These are phyloP conservation scores for Scutellaria minor DNA, from an alignment of 257 asterid genomes.

Conservation along the genomic window DNA sequence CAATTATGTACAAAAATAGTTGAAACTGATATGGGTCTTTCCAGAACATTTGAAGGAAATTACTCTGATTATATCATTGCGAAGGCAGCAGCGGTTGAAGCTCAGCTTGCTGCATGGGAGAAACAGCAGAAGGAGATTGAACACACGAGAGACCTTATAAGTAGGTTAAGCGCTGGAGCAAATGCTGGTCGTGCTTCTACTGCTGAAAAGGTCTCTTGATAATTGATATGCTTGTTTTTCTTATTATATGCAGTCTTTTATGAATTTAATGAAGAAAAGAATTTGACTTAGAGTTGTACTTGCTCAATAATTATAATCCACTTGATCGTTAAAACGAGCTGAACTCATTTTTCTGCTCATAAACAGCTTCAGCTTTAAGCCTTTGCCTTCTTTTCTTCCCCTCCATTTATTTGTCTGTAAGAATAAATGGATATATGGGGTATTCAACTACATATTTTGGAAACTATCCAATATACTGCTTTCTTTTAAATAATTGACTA, in stretches of 20 bases:
- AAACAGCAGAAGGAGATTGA: conserved; percentile 97
- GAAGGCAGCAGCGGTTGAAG: conserved; percentile 80
- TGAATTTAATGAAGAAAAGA: background rate
- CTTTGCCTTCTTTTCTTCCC: background rate
- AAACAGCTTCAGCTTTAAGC: background rate
- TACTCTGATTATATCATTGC: conserved; percentile 78
- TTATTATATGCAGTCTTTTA: background rate
- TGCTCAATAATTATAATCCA: background rate
- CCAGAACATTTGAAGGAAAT: conserved; percentile 82
- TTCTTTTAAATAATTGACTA: background rate
- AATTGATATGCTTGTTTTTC: background rate
- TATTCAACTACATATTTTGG: background rate
- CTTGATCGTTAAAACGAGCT: background rate
- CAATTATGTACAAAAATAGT: conserved; percentile 95
- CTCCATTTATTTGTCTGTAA: background rate
- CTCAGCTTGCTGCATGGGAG: conserved; percentile 97
- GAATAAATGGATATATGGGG: background rate
- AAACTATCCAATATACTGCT: background rate
- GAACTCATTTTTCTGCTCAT: background rate
- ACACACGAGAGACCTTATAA: conserved; percentile 74
- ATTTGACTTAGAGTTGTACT: background rate
- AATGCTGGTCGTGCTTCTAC: conserved; percentile 98
- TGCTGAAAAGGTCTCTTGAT: conserved; percentile 80
- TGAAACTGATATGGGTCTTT: conserved; percentile 97
- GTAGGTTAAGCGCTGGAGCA: conserved; percentile 92